A percentile compares a stretch with the other conserved stretches of the same genome.
Conservation (phyloP, 106 monocot species). For the Iris macrosiphon region DNA sequence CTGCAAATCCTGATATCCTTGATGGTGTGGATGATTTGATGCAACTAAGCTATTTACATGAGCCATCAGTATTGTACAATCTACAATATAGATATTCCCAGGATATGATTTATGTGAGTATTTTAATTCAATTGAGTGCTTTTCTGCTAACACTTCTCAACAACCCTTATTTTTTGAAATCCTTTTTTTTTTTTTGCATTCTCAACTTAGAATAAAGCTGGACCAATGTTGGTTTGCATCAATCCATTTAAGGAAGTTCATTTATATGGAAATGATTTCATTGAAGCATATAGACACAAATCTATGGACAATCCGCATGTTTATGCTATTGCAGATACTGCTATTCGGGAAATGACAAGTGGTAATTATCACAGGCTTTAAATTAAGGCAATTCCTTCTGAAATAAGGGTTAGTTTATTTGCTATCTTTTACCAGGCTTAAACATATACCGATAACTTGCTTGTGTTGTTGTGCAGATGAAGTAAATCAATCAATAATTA, state of each 20-base stretch:
- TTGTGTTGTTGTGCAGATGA: constrained; percentile 64
- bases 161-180: background rate
- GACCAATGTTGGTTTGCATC: constrained; percentile 88
- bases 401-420: background rate
- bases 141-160: background rate
- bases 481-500: constrained; percentile 94
- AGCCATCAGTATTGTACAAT: constrained; percentile 90
- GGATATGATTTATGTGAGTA: constrained; percentile 89
- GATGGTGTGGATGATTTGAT: constrained; percentile 96
- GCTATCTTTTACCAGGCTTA: background rate
- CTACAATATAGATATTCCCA: constrained; percentile 80
- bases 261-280: constrained; percentile 79
- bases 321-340: constrained; percentile 95
- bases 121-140: constrained; percentile 4
- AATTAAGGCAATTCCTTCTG: constrained; percentile 13
- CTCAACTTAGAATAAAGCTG: constrained; percentile 72
- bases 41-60: constrained; percentile 97
- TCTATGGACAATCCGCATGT: constrained; percentile 79
- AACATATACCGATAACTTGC: constrained; percentile 7
- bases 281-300: constrained; percentile 83
- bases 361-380: constrained; percentile 49
- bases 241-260: constrained; percentile 89
- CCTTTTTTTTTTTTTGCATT: too few relatives aligned
- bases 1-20: constrained; percentile 94
- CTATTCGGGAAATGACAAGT: constrained; percentile 95